phyloP scores from a whole-genome alignment of 306 rosid genomes.

The Hippophae tibetana region DNA sequence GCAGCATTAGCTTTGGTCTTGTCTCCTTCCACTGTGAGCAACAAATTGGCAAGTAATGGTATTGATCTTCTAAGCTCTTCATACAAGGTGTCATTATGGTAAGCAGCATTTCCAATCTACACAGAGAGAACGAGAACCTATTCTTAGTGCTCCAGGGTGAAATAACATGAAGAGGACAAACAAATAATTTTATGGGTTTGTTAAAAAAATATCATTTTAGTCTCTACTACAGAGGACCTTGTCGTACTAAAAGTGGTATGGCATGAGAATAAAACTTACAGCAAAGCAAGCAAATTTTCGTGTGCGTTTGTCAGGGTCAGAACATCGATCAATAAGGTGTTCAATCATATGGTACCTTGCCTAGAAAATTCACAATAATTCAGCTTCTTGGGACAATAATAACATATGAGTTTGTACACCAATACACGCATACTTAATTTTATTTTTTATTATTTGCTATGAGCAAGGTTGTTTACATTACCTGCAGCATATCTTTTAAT shows the following conservation, averaged over 20 bases:
- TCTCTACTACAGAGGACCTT: too few relatives aligned
- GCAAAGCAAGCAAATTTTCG: slow-evolving; percentile 98
- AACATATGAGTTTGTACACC: not conserved
- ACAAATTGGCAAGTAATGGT: slow-evolving; percentile 61
- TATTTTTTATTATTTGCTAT: not conserved
- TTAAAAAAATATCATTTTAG: too few relatives aligned
- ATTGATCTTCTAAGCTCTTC: slow-evolving; percentile 72
- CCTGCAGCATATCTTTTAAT: too few relatives aligned
- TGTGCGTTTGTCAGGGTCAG: slow-evolving; percentile 89
- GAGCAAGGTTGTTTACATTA: too few relatives aligned
- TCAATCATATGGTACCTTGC: slow-evolving; percentile 60
- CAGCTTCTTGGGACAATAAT: not conserved
- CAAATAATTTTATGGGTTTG: too few relatives aligned
- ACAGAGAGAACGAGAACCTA: not conserved
- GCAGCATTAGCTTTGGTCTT: slow-evolving; percentile 99
- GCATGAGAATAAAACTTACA: slow-evolving; percentile 45
- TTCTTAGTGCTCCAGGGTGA: too few relatives aligned
- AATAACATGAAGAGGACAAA: too few relatives aligned
- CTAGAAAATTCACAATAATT: slow-evolving; percentile 31
- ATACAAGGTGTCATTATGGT: slow-evolving; percentile 60
- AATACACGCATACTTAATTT: slow-evolving; percentile 1
- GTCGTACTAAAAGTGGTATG: not conserved
- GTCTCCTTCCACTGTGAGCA: slow-evolving; percentile 69
- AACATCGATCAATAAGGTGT: slow-evolving; percentile 78
- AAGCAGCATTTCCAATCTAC: slow-evolving; percentile 88